Conservation (phyloP, 805 yeast genomes). For the Phaffomyces antillensis region DNA sequence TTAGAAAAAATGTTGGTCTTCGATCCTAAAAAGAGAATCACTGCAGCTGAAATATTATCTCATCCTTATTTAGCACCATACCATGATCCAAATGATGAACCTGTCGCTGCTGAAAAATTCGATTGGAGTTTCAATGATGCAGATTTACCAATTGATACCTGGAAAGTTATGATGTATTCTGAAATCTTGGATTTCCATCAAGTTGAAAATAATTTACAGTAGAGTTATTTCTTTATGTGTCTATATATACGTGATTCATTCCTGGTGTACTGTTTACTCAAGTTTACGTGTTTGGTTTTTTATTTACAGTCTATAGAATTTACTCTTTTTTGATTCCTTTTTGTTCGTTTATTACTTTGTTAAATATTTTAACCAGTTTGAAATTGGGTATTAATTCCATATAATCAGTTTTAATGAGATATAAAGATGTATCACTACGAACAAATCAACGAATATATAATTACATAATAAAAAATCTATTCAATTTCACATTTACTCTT, state of each 20-base stretch:
- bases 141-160: conserved; percentile 93
- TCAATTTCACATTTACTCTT: no score
- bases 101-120: conserved; percentile 83
- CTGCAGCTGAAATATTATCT: conserved; percentile 82
- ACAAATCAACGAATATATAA: no score
- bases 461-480: no score
- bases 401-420: no score
- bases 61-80: conserved; percentile 93
- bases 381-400: no score
- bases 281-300: not conserved
- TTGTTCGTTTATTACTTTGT: no score
- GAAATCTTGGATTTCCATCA: conserved; percentile 96
- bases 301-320: not conserved
- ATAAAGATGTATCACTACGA: no score
- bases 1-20: conserved; percentile 86
- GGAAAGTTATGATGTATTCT: conserved; percentile 99
- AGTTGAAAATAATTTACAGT: conserved; percentile 30
- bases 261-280: not conserved
- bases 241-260: not conserved
- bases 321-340: no score
- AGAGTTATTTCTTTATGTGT: not conserved
- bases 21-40: conserved; percentile 90
- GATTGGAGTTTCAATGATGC: conserved; percentile 99
- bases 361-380: no score
- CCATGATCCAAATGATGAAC: conserved; percentile 97